phyloP scores from a whole-genome alignment of 1,284 basidiomycete genomes.

The Cryptococcus hybrid region DNA sequence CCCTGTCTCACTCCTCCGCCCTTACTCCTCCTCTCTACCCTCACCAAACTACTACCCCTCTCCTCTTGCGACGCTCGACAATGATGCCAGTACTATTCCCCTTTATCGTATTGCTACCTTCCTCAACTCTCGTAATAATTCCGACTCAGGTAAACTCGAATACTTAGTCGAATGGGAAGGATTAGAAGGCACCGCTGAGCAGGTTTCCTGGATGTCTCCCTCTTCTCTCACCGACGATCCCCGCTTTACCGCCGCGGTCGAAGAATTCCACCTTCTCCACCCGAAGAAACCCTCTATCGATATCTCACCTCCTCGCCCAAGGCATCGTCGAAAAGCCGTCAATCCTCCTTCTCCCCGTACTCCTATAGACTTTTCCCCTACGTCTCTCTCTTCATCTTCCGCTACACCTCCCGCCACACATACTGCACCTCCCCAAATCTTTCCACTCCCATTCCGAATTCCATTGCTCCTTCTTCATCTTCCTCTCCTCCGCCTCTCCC shows the following conservation, averaged over 20 bases:
- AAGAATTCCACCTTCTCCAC: background rate
- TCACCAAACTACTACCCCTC: too few relatives aligned
- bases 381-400: too few relatives aligned
- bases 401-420: too few relatives aligned
- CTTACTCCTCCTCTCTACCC: background rate
- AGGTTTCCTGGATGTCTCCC: background rate
- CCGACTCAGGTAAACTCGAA: background rate
- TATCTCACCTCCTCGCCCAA: background rate
- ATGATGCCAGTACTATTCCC: background rate
- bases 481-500: background rate
- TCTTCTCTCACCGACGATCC: background rate
- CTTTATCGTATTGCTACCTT: background rate
- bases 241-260: background rate
- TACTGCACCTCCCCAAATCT: too few relatives aligned
- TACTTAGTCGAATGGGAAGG: constrained; percentile 2
- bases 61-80: background rate
- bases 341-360: background rate
- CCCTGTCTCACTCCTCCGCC: background rate
- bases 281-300: background rate
- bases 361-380: background rate
- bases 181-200: constrained; percentile 1
- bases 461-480: background rate
- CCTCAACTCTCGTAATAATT: background rate
- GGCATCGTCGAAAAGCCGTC: background rate
- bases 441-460: too few relatives aligned